Percentiles rank a stretch among this genome's conserved stretches.
Conservation (phyloP, 23 red algal genomes). For the Gracilariopsis chorda region DNA sequence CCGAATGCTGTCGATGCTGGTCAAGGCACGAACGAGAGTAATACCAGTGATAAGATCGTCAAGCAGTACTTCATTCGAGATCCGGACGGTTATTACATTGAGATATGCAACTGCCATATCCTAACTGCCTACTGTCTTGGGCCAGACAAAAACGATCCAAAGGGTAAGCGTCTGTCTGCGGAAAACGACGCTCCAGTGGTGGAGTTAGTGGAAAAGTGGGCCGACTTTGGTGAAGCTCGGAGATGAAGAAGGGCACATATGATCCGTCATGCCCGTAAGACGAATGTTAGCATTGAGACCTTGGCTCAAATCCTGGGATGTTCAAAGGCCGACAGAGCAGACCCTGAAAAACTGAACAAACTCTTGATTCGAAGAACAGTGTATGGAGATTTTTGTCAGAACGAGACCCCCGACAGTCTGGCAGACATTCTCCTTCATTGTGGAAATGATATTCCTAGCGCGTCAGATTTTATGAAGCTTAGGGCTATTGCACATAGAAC, state of each 20-base stretch:
- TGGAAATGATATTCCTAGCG: background rate
- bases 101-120: slow-evolving; percentile 32
- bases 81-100: slow-evolving; percentile 56
- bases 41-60: background rate
- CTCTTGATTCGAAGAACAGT: background rate
- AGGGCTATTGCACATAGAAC: background rate
- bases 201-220: slow-evolving; percentile 18
- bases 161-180: background rate
- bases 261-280: background rate
- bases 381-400: slow-evolving; percentile 54
- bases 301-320: slow-evolving; percentile 1
- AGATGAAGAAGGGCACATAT: background rate
- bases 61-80: slow-evolving; percentile 43
- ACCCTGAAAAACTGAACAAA: background rate
- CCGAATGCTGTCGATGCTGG: background rate
- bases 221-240: background rate
- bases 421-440: background rate
- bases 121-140: slow-evolving; percentile 20
- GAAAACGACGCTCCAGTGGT: background rate
- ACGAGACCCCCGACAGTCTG: slow-evolving; percentile 13
- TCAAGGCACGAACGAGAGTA: background rate
- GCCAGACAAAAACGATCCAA: background rate
- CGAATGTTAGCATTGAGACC: background rate
- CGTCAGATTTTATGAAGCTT: slow-evolving; percentile 17
- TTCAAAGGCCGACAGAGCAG: background rate